Evolutionary conservation across 441 rosid genomes (phyloP).

Genomic region (Adansonia grandidieri): DNA sequence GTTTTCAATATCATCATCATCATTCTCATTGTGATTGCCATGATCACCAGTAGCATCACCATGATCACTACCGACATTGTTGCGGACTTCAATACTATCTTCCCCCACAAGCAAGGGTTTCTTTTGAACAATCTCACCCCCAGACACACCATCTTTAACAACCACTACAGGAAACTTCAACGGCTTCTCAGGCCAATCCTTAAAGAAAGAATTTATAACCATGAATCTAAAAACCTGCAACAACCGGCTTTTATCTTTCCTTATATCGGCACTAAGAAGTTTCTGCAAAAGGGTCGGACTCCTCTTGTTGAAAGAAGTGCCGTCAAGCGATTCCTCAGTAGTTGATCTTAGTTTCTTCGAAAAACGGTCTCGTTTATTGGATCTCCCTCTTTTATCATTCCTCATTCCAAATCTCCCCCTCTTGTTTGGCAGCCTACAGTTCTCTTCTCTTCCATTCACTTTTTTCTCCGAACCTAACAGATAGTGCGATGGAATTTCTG

Average conservation of each 20-base stretch:
- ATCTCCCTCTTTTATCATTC: conserved; percentile 51
- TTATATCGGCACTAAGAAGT: conserved; percentile 74
- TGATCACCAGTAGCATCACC: conserved; percentile 20
- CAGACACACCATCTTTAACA: conserved; percentile 52
- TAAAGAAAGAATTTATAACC: conserved; percentile 68
- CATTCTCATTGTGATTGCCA: conserved; percentile 13
- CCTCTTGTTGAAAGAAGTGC: conserved; percentile 39
- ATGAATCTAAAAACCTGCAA: conserved; percentile 78
- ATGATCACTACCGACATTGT: conserved; percentile 12
- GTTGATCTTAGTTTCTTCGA: conserved; percentile 35
- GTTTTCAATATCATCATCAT: not conserved
- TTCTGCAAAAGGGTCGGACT: conserved; percentile 75
- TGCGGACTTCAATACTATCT: conserved; percentile 25
- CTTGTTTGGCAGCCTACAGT: conserved; percentile 35
- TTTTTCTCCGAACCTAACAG: conserved; percentile 54
- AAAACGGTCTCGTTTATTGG: conserved; percentile 40
- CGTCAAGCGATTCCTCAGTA: conserved; percentile 35
- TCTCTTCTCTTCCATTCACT: conserved; percentile 38
- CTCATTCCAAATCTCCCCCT: conserved; percentile 46
- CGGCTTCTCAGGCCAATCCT: conserved; percentile 63
- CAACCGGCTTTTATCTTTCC: conserved; percentile 62
- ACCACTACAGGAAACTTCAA: conserved; percentile 58
- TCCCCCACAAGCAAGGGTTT: conserved; percentile 28
- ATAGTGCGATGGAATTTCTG: conserved; percentile 83
- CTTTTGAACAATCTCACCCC: conserved; percentile 33